Percentiles rank a stretch among this genome's conserved stretches.
Conservation (phyloP, 225 moss, liverwort and hornwort species). For the Physcomitrellopsis africana region DNA sequence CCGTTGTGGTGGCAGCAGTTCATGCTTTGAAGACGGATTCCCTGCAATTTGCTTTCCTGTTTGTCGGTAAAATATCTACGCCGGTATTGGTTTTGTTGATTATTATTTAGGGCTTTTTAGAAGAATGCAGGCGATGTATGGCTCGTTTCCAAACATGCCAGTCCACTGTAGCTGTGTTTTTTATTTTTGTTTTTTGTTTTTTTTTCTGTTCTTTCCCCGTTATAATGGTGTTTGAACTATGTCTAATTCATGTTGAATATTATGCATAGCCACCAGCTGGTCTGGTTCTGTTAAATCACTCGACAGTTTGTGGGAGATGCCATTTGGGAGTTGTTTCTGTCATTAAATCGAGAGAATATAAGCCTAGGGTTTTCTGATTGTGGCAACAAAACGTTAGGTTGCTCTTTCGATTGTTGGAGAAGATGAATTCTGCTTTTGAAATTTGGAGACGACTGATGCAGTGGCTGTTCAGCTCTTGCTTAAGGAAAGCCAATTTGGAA, state of each 20-base stretch:
- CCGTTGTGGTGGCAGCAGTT: constrained; percentile 62
- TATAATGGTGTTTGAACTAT: background rate
- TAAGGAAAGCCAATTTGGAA: constrained; percentile 16
- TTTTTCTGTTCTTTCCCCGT: too few relatives aligned
- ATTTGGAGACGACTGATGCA: constrained; percentile 9
- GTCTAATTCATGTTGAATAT: background rate
- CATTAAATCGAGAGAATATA: background rate
- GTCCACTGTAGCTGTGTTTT: background rate
- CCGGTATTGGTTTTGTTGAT: background rate
- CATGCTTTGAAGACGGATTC: constrained; percentile 61
- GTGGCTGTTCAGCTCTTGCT: background rate
- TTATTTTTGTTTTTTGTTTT: background rate
- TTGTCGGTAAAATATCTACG: constrained; percentile 47
- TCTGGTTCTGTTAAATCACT: background rate
- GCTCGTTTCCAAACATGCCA: too few relatives aligned
- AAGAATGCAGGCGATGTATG: background rate
- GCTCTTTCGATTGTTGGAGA: constrained; percentile 7
- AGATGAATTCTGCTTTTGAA: background rate
- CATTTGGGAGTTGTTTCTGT: constrained; percentile 13
- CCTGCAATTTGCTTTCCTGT: constrained; percentile 50
- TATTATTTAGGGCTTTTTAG: background rate
- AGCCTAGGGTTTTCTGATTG: constrained; percentile 25
- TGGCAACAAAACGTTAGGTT: constrained; percentile 15
- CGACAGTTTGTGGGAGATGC: background rate
- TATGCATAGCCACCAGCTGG: background rate